Conservation (phyloP, 73 alveolate species). For the Tetrahymena borealis region DNA sequence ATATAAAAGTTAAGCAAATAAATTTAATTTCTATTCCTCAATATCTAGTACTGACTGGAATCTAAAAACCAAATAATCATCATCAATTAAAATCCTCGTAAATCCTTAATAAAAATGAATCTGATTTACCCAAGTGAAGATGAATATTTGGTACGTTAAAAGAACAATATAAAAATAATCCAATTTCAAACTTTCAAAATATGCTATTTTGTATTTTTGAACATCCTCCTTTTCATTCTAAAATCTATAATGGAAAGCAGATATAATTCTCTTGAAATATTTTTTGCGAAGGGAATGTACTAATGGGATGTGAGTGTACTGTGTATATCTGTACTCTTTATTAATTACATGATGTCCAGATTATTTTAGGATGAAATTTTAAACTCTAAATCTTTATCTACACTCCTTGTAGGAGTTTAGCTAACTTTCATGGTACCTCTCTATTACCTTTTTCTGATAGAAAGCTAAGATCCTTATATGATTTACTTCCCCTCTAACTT, state of each 20-base stretch:
- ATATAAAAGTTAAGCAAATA: no score
- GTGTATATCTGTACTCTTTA: background rate
- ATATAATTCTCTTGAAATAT: background rate
- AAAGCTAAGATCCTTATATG: background rate
- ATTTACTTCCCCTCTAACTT: background rate
- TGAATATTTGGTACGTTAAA: background rate
- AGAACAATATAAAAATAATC: background rate
- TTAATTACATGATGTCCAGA: background rate
- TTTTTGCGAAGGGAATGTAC: background rate
- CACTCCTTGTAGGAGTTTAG: background rate
- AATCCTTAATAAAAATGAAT: background rate
- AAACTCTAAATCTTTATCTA: background rate
- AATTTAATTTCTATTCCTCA: no score
- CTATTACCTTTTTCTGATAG: background rate
- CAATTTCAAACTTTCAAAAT: background rate
- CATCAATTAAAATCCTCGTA: background rate
- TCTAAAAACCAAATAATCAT: background rate
- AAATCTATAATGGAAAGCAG: background rate
- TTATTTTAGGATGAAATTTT: background rate
- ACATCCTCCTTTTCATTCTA: background rate
- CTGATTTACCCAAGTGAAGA: background rate
- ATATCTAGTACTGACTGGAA: no score
- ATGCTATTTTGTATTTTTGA: background rate
- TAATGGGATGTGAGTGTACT: background rate
- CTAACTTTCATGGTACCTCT: background rate